Evolutionary conservation across 2,329 filamentous ascomycete species (phyloP).

Genomic region (Allantophomopsis cytisporea): DNA sequence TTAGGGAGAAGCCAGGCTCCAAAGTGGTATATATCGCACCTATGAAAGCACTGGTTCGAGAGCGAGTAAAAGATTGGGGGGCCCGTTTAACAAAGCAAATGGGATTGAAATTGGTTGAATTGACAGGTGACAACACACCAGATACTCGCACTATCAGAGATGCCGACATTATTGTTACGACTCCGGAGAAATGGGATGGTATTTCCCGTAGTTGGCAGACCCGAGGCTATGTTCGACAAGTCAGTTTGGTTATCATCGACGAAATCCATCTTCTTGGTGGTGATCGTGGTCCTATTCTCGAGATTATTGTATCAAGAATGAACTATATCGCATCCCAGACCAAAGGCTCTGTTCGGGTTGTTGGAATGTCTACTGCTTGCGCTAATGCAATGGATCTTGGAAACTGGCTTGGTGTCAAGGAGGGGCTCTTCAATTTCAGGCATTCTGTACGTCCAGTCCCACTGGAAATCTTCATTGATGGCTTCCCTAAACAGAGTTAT

Average conservation of each 20-base stretch:
- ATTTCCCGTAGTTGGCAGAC: constrained; percentile 98
- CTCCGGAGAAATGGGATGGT: constrained; percentile 99
- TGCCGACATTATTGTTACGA: constrained; percentile 96
- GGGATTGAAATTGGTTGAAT: constrained; percentile 80
- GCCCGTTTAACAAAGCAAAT: constrained; percentile 68
- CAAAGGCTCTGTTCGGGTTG: constrained; percentile 72
- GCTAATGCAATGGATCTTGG: constrained; percentile 89
- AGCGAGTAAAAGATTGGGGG: constrained; percentile 92
- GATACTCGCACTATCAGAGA: constrained; percentile 92
- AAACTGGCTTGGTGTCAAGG: constrained; percentile 95
- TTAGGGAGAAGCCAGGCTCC: constrained; percentile 82
- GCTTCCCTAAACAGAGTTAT: constrained; percentile 92
- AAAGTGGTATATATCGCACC: constrained; percentile 99
- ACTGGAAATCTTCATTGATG: constrained; percentile 92
- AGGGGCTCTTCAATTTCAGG: constrained; percentile 91
- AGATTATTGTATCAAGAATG: constrained; percentile 92
- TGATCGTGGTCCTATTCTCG: constrained; percentile 90
- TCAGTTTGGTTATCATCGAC: constrained; percentile 94
- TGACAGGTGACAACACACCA: constrained; percentile 96
- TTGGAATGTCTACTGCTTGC: constrained; percentile 99
- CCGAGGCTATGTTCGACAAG: constrained; percentile 86
- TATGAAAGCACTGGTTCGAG: constrained; percentile 96
- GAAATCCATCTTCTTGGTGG: constrained; percentile 97
- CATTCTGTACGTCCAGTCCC: constrained; percentile 95
- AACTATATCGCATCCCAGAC: constrained; percentile 97